Base-by-base conservation (phyloP, 495 filamentous ascomycete genomes). In the Trichocladium uniseriatum region DNA sequence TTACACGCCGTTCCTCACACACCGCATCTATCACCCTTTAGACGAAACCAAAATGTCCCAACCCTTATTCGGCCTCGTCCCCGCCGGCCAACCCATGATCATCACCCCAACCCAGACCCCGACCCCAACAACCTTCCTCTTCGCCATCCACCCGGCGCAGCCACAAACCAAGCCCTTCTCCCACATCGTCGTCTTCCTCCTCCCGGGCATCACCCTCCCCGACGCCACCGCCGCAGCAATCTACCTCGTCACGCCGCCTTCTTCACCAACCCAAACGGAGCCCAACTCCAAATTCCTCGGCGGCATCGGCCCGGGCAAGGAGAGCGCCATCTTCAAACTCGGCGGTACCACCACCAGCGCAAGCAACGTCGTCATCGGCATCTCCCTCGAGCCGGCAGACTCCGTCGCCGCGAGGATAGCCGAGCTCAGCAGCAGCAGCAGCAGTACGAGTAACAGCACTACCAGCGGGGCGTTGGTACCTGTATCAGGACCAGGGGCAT, bases 121-220 rank as follows among this genome's bases (percentile, higher is more conserved):
- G 0, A 58, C 53, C 46, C 43, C 59, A 21, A 64, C 66, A 2
- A 60, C 61, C 28, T 71, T 73, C 61, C 57, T 74, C 34, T 79
- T 68, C 63, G 57, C 64, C 38, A 63, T 78, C 51, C 70, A 70
- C 0, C 21, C 64, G 11, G 40, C 61, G 1, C 22, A 45, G 10
- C 31, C 43, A 2, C 35, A 22, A 32, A 14, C 52, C 13, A 62
- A 61, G 21, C 47, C 66, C 40, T 89, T 94, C 73, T 77, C 73
- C 38, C 88, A 96, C 55, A 69, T 99, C 45, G 84, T 87, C 53
- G 79, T 95, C 53, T 97, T 99, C 73, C 70, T 96, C 34, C 81
- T 95, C 6, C 92, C 92, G 1, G 86, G 85, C 41, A 75, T 80
- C 7, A 63, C 73, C 24, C 76, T 98, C 0, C 89, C 90, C 0